Percentiles rank a stretch among this genome's conserved stretches.
Evolutionary conservation across 1,139 yeast species (phyloP).

Genomic region (Blastobotrys capitulatus): DNA sequence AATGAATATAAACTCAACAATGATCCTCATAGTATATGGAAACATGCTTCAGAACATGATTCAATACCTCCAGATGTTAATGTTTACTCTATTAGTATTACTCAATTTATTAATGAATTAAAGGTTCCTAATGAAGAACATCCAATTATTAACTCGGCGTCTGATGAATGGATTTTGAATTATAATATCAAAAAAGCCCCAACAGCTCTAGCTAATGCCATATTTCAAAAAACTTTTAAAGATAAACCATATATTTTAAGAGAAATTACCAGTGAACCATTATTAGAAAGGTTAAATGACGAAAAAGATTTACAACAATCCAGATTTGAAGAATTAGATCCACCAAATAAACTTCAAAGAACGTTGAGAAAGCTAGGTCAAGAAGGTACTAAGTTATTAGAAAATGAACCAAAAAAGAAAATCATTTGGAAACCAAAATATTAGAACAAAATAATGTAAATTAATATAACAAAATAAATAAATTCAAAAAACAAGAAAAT

Average conservation of each 20-base stretch:
- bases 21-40: constrained; percentile 22
- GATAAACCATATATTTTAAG: constrained; percentile 13
- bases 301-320: constrained; percentile 3
- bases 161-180: too few relatives aligned
- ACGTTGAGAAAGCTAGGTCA: constrained; percentile 20
- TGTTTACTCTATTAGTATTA: constrained; percentile 11
- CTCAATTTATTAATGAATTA: constrained; percentile 9
- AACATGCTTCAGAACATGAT: constrained; percentile 17
- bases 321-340: constrained; percentile 21
- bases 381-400: background rate
- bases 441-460: background rate
- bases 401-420: background rate
- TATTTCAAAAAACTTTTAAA: constrained; percentile 16
- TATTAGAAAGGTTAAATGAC: constrained; percentile 22
- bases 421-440: constrained; percentile 4
- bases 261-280: constrained; percentile 24
- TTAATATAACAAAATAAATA: background rate
- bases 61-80: constrained; percentile 20
- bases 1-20: constrained; percentile 10
- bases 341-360: constrained; percentile 28
- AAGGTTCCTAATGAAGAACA: constrained; percentile 13
- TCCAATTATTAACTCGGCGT: too few relatives aligned
- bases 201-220: background rate
- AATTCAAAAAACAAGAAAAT: constrained; percentile 7
- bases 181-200: background rate